Evolutionary conservation across 306 rosid genomes (phyloP), one percentile per base, ranked within the genome.

Genomic region (Oxytropis ochrocephala): DNA sequence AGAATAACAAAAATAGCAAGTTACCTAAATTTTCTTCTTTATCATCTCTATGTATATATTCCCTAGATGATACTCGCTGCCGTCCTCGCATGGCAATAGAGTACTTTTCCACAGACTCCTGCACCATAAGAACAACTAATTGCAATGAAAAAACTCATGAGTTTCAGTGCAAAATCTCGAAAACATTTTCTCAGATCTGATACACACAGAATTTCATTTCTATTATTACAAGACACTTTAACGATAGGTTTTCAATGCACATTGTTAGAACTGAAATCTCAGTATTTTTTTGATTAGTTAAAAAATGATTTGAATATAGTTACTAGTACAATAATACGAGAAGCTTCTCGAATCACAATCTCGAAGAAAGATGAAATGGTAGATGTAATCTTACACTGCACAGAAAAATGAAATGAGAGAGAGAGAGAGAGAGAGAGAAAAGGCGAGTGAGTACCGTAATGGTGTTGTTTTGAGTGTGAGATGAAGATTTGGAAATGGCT

Each of bases 81-180:
- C 95, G 76, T 65, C 95, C 95, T 51, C 97, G 77, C 97, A 91
- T 88, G 33, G 83, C 68, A 72, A 75, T 12, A 47, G 56, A 42
- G 50, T 42, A 38, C 12, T 47, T 60, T 59, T 4, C 73, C 17
- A 30, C 75, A 32, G 58, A 30, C 78, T 82, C 67, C 81, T 71
- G 36, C 77, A 64, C 17, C 53, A 68, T 66, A 54, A 44, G 3
- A 44, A 57, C 27, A 43, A 67, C 14, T 74, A 69, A 49, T 50
- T 27, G 5, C 35, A 44, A 59, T 38, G 42, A 55, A 35, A 19
- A 8, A 14, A 61, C 36, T 74, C 24, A 27, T 50, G 21, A 72
- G 49, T 53, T 8, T 10, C 6, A 59, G 56, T 50, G 75, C 46
- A 39, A 24, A 24, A 2, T 24, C 24, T 49, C 29, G n/a, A 33